Evolutionary conservation across 192 early-diverging fungal species (phyloP).

Genomic region (Piromyces finnis): DNA sequence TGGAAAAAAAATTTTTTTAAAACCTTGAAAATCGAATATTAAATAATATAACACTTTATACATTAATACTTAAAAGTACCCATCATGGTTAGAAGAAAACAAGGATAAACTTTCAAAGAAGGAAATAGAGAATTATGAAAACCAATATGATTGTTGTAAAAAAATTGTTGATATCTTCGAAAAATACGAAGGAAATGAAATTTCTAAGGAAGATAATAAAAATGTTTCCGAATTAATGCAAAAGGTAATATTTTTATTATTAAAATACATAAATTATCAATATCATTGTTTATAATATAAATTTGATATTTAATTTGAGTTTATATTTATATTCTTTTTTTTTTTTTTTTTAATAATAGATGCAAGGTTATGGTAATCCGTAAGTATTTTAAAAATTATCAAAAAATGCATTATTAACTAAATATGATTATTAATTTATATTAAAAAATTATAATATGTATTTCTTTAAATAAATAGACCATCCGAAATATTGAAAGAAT

Average conservation of each 20-base stretch:
- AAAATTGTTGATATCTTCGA: slow-evolving; percentile 53
- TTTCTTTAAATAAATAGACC: slow-evolving; percentile 14
- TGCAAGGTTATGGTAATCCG: slow-evolving; percentile 94
- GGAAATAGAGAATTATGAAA: slow-evolving; percentile 56
- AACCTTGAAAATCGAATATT: too few relatives aligned
- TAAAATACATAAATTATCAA: too few relatives aligned
- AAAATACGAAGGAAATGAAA: slow-evolving; percentile 50
- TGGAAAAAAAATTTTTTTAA: too few relatives aligned
- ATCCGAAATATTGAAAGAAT: slow-evolving; percentile 63
- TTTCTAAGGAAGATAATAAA: slow-evolving; percentile 48
- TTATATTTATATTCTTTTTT: slow-evolving; percentile 1
- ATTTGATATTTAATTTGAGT: too few relatives aligned
- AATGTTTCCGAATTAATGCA: slow-evolving; percentile 83
- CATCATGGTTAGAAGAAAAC: slow-evolving; percentile 69
- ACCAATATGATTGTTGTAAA: slow-evolving; percentile 57
- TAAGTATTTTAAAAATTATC: background rate
- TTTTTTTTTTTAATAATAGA: slow-evolving; percentile 19
- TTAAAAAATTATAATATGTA: too few relatives aligned
- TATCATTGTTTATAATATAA: too few relatives aligned
- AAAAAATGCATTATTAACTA: too few relatives aligned
- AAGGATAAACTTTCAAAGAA: slow-evolving; percentile 43
- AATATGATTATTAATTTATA: too few relatives aligned
- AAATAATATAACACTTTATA: too few relatives aligned
- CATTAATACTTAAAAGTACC: slow-evolving; percentile 48
- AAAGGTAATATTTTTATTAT: slow-evolving; percentile 24